phyloP scores from a whole-genome alignment of 805 yeast genomes.

The Starmera quercuum region DNA sequence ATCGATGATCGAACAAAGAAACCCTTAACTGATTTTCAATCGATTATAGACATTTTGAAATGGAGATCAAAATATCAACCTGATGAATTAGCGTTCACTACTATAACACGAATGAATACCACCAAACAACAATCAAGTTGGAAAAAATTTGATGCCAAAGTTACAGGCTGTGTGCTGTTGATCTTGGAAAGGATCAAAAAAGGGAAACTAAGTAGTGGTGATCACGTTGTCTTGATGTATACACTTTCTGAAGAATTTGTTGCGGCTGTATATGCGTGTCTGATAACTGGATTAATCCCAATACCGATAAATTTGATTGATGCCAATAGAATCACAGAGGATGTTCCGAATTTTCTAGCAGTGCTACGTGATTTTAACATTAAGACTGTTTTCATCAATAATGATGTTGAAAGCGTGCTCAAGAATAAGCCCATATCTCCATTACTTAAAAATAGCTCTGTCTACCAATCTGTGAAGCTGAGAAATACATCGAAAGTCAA shows the following conservation, averaged over 20 bases:
- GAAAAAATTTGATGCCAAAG: constrained; percentile 72
- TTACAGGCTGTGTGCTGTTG: constrained; percentile 68
- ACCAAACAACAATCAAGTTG: constrained; percentile 58
- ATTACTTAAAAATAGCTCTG: constrained; percentile 39
- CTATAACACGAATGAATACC: constrained; percentile 35
- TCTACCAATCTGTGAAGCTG: constrained; percentile 38
- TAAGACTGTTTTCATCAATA: constrained; percentile 66
- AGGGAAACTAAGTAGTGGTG: constrained; percentile 57
- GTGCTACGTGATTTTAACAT: constrained; percentile 68
- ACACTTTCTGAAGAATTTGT: constrained; percentile 83
- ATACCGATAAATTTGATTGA: constrained; percentile 72
- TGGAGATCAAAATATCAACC: constrained; percentile 70
- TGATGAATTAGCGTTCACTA: constrained; percentile 70
- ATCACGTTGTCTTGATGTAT: constrained; percentile 71
- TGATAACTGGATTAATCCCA: constrained; percentile 71
- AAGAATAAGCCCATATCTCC: constrained; percentile 61
- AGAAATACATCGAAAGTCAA: constrained; percentile 62
- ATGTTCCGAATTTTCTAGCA: constrained; percentile 55
- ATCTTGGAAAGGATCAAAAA: constrained; percentile 69
- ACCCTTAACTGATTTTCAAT: constrained; percentile 64
- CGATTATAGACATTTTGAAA: constrained; percentile 67
- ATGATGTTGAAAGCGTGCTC: constrained; percentile 61
- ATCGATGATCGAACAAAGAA: constrained; percentile 71
- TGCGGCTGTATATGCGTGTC: constrained; percentile 79
- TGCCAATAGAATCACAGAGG: constrained; percentile 61